Evolutionary conservation across 2,329 filamentous ascomycete genomes (phyloP).

Genomic region (Myriosclerotinia curreyana): DNA sequence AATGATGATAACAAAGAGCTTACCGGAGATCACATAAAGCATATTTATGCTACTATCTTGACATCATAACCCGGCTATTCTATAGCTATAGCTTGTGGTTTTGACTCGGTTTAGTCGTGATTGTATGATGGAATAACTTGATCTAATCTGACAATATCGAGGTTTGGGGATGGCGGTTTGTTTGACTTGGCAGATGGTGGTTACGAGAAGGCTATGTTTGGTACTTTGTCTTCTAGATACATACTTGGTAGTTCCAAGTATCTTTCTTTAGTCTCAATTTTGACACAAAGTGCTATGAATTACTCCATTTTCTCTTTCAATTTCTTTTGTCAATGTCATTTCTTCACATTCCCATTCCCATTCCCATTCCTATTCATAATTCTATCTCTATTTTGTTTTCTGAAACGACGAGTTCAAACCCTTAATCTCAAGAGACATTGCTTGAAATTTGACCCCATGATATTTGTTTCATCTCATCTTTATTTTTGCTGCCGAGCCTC

Average conservation of each 20-base stretch:
- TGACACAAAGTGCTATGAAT: too few relatives aligned
- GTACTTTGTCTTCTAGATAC: background rate
- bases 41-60: slow-evolving; percentile 9
- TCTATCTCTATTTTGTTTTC: background rate
- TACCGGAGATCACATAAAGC: slow-evolving; percentile 24
- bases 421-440: background rate
- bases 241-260: background rate
- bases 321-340: background rate
- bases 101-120: slow-evolving; percentile 20
- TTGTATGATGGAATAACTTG: slow-evolving; percentile 22
- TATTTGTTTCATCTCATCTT: slow-evolving; percentile 1
- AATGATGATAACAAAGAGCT: slow-evolving; percentile 32
- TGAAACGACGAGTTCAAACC: background rate
- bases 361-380: too few relatives aligned
- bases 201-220: background rate
- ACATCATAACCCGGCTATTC: slow-evolving; percentile 26
- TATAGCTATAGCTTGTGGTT: slow-evolving; percentile 22
- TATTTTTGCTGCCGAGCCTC: slow-evolving; percentile 17
- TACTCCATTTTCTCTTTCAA: background rate
- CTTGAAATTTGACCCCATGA: background rate
- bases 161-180: background rate
- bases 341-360: background rate
- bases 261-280: background rate
- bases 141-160: slow-evolving; percentile 26
- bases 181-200: background rate